These are phyloP conservation scores for Syncephalastrum monosporum DNA, from an alignment of 371 early-diverging fungal genomes.

Conservation along the genomic window DNA sequence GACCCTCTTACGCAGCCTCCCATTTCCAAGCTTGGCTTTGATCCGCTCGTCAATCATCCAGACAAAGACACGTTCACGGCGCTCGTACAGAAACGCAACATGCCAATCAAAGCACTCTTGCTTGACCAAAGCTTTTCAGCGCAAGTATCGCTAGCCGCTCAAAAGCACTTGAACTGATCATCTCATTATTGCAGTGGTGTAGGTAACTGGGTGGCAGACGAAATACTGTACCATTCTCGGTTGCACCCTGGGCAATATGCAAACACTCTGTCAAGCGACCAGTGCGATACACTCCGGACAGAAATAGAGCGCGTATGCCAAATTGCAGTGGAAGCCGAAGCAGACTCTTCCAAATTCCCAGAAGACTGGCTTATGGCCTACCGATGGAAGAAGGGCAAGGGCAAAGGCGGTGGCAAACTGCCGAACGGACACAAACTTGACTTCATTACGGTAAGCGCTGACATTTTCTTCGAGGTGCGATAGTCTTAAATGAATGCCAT, in stretches of 20 bases:
- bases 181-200: slow-evolving; percentile 38
- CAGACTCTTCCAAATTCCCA: slow-evolving; percentile 59
- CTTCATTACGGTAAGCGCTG: slow-evolving; percentile 34
- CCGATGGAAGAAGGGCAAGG: slow-evolving; percentile 57
- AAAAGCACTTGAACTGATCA: neutral
- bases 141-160: neutral
- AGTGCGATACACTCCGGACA: slow-evolving; percentile 36
- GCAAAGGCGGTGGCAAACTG: slow-evolving; percentile 22
- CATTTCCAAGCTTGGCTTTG: slow-evolving; percentile 59
- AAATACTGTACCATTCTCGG: slow-evolving; percentile 57
- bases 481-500: neutral
- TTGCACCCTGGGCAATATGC: slow-evolving; percentile 63
- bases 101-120: slow-evolving; percentile 58
- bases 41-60: slow-evolving; percentile 53
- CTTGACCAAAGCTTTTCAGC: slow-evolving; percentile 63
- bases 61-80: slow-evolving; percentile 30
- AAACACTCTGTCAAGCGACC: slow-evolving; percentile 40
- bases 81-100: slow-evolving; percentile 29
- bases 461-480: too few relatives aligned
- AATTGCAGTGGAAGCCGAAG: slow-evolving; percentile 52
- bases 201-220: slow-evolving; percentile 73
- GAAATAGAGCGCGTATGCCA: slow-evolving; percentile 43
- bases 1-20: slow-evolving; percentile 45
- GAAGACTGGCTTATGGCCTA: slow-evolving; percentile 62
- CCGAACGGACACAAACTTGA: slow-evolving; percentile 36